phyloP scores from a whole-genome alignment of 2,329 filamentous ascomycete species.

The Fusarium sp. region DNA sequence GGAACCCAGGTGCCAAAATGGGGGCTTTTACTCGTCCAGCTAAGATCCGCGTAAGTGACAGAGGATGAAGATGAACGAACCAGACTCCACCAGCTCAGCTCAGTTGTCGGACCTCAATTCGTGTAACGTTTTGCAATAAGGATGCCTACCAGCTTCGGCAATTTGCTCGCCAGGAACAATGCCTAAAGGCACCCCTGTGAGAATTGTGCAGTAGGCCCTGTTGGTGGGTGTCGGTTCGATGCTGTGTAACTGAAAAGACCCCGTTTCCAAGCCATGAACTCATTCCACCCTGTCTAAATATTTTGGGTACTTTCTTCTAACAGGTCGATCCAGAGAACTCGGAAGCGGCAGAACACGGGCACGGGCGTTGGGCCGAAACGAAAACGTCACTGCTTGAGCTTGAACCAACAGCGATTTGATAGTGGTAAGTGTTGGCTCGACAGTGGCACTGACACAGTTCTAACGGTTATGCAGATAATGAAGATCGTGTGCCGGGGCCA shows the following conservation, averaged over 20 bases:
- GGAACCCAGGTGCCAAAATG: conserved; percentile 23
- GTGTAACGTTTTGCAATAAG: not conserved
- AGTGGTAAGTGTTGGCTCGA: not conserved
- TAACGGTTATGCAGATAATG: conserved; percentile 1
- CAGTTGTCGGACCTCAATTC: not conserved
- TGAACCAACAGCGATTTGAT: conserved; percentile 16
- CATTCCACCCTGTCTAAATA: not conserved
- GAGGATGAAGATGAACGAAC: not conserved
- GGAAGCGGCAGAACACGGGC: conserved; percentile 11
- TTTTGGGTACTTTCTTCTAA: conserved; percentile 11
- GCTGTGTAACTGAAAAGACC: conserved; percentile 26
- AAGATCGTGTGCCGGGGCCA: not conserved
- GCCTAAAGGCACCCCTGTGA: conserved; percentile 19
- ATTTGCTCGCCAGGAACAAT: not conserved
- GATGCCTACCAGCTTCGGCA: not conserved
- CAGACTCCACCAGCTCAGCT: not conserved
- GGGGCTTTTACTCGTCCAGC: conserved; percentile 5
- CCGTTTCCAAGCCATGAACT: not conserved
- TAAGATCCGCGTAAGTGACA: conserved; percentile 29
- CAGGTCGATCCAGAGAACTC: conserved; percentile 12
- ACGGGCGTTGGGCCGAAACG: conserved; percentile 16
- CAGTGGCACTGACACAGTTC: not conserved
- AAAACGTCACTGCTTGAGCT: conserved; percentile 20
- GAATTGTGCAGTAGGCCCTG: conserved; percentile 2
- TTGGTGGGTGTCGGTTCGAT: conserved; percentile 8